Percentiles rank a stretch among this genome's conserved stretches.
Conservation (phyloP, 2,329 filamentous ascomycete species). For the Fusarium camptoceras region DNA sequence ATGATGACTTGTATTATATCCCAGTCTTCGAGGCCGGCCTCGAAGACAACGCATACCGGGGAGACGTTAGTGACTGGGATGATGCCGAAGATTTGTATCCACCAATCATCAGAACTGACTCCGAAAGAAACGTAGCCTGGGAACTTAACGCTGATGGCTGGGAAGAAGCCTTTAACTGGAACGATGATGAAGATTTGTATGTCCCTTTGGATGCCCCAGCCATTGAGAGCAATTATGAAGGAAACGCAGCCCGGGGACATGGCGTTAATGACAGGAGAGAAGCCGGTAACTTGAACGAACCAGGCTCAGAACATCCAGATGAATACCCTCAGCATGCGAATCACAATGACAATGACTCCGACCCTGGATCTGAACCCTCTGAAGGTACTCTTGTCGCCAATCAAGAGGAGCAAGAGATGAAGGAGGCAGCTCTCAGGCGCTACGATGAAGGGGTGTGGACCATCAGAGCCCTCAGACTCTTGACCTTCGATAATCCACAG, state of each 20-base stretch:
- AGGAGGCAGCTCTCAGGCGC: not conserved
- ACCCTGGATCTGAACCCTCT: not conserved
- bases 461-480: not conserved
- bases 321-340: not conserved
- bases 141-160: not conserved
- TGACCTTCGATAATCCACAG: not conserved
- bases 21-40: not conserved
- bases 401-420: not conserved
- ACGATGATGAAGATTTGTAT: not conserved
- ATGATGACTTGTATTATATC: not conserved
- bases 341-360: not conserved
- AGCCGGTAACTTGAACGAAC: not conserved
- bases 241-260: not conserved
- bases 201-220: not conserved
- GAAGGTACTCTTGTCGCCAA: not conserved
- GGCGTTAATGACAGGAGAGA: not conserved
- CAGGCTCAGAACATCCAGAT: not conserved
- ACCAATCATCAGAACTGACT: not conserved
- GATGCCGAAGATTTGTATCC: not conserved
- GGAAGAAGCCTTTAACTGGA: not conserved
- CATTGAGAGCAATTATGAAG: not conserved
- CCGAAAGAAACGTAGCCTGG: not conserved
- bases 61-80: not conserved
- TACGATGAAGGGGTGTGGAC: not conserved
- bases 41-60: not conserved